A percentile compares a stretch with the other conserved stretches of the same genome.
phyloP scores from a whole-genome alignment of 768 basidiomycete species.

The Boletus subcaerulescens region DNA sequence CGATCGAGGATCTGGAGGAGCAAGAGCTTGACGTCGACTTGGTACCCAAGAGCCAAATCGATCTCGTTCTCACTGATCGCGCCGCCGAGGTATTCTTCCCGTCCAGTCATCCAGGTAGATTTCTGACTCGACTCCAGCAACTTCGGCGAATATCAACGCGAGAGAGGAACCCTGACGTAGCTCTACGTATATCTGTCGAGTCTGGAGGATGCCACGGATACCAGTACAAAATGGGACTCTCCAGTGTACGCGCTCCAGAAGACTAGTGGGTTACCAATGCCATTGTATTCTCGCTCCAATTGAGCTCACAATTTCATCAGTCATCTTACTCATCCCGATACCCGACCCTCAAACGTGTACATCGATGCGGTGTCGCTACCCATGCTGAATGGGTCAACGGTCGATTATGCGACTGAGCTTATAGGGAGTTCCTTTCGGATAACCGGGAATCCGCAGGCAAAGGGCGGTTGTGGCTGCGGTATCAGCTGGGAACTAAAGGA shows the following conservation, averaged over 20 bases:
- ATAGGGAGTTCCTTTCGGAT: slow-evolving; percentile 91
- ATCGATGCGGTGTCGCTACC: slow-evolving; percentile 85
- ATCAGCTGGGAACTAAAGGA: slow-evolving; percentile 73
- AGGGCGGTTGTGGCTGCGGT: slow-evolving; percentile 94
- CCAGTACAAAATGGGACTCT: slow-evolving; percentile 90
- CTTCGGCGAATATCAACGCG: slow-evolving; percentile 60
- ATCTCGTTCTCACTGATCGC: slow-evolving; percentile 62
- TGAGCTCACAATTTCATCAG: slow-evolving; percentile 33
- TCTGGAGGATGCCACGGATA: slow-evolving; percentile 98
- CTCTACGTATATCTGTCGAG: slow-evolving; percentile 81
- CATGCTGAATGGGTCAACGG: slow-evolving; percentile 81
- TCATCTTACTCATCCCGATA: slow-evolving; percentile 66
- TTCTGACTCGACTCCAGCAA: slow-evolving; percentile 53
- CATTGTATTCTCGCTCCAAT: neutral
- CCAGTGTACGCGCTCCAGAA: slow-evolving; percentile 56
- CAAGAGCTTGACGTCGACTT: slow-evolving; percentile 66
- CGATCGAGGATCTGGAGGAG: slow-evolving; percentile 49
- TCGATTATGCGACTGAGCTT: slow-evolving; percentile 91
- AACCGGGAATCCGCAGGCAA: slow-evolving; percentile 83
- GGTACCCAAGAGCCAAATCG: slow-evolving; percentile 50
- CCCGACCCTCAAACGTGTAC: slow-evolving; percentile 72
- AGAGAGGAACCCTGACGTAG: slow-evolving; percentile 60
- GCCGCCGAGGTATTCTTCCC: slow-evolving; percentile 66
- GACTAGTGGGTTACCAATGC: slow-evolving; percentile 71
- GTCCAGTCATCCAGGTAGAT: neutral